phyloP scores from a whole-genome alignment of 305 asterid species.

The Ajuga reptans region DNA sequence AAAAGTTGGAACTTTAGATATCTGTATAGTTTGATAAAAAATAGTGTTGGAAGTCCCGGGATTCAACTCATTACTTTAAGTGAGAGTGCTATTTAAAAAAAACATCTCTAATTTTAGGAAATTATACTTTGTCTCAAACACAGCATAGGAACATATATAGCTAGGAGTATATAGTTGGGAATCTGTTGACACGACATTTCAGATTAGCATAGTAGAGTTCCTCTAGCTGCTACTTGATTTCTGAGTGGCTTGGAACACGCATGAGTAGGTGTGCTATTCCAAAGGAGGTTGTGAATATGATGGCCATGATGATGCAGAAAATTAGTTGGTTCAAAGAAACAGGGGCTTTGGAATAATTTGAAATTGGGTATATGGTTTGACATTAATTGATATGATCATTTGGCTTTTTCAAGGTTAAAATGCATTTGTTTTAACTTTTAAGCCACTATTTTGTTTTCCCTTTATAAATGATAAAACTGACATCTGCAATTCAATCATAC shows the following conservation, averaged over 20 bases:
- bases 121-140: neutral
- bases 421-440: neutral
- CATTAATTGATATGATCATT: neutral
- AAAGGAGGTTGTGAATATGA: neutral
- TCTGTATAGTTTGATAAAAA: neutral
- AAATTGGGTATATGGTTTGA: neutral
- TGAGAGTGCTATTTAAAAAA: neutral
- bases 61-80: neutral
- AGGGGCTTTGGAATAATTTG: neutral
- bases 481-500: neutral
- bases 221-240: neutral
- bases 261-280: neutral
- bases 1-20: neutral
- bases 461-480: neutral
- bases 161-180: neutral
- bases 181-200: neutral
- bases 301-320: neutral
- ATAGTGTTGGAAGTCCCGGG: neutral
- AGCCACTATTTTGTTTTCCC: neutral
- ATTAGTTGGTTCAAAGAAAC: neutral
- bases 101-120: neutral
- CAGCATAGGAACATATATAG: neutral
- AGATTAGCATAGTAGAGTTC: neutral
- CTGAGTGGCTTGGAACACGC: neutral
- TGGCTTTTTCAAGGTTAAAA: neutral